Conservation (phyloP, 495 filamentous ascomycete genomes). For the Pyrenula massariospora region DNA sequence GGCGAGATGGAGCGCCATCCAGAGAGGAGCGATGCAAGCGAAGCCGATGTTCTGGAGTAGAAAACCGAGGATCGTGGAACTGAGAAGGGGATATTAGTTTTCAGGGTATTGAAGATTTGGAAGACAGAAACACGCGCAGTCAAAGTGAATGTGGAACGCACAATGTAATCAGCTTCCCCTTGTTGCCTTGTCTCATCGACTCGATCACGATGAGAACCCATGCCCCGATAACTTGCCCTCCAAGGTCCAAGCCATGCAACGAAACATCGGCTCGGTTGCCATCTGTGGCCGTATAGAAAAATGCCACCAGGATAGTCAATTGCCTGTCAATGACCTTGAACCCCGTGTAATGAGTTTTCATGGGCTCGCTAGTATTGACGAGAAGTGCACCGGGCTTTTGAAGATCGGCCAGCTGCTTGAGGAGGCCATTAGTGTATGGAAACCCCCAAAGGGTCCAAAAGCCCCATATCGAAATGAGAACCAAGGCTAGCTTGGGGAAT, state of each 20-base stretch:
- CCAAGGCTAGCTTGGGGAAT: background rate
- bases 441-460: background rate
- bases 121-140: background rate
- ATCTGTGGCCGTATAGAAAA: slow-evolving; percentile 46
- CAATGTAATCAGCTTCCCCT: slow-evolving; percentile 38
- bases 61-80: slow-evolving; percentile 38
- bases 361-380: slow-evolving; percentile 15
- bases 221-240: slow-evolving; percentile 40
- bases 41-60: slow-evolving; percentile 40
- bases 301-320: slow-evolving; percentile 32
- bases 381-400: background rate
- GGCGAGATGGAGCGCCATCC: slow-evolving; percentile 37
- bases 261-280: slow-evolving; percentile 29
- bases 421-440: background rate
- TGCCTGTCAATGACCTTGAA: slow-evolving; percentile 32
- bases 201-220: slow-evolving; percentile 47
- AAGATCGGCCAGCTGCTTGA: background rate
- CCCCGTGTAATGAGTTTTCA: slow-evolving; percentile 39
- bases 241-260: slow-evolving; percentile 36
- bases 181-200: slow-evolving; percentile 41
- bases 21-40: slow-evolving; percentile 41
- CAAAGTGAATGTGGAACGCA: slow-evolving; percentile 16
- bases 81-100: slow-evolving; percentile 7
- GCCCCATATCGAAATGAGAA: background rate
- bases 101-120: too few species aligned